Evolutionary conservation across 2,329 filamentous ascomycete genomes (phyloP), one percentile per base, ranked within the genome.

Genomic region (Cladophialophora carrionii): DNA sequence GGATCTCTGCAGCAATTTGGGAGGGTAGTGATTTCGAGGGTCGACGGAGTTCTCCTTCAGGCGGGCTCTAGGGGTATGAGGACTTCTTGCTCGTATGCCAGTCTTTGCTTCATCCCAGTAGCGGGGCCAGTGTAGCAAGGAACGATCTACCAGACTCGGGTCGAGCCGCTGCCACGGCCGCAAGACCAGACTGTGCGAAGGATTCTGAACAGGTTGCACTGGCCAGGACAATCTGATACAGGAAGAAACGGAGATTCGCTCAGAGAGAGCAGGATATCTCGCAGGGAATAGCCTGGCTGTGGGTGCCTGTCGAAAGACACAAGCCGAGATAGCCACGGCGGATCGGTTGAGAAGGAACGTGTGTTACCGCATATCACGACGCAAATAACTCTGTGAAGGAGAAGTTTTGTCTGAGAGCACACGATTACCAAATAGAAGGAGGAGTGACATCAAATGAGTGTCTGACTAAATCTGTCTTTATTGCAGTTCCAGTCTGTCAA

Each of bases 261-360:
- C 31, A 32, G 29, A 29, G n/a, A 22, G 14, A 53, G 3, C 32
- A 17, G n/a, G 56, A 31, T 32, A 37, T 41, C 22, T 51, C 10
- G 32, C 31, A 12, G 34, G 14, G 20, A 60, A 34, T 17, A 31
- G 43, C 10, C n/a, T 9, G 29, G 57, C 32, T 9, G 22, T 51
- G 24, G 22, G 41, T 60, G 57, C 51, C 65, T 64, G 59, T 24
- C 51, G 62, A 52, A 31, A 61, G 59, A 62, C 58, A 49, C 48
- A 22, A 29, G 46, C 20, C 24, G 26, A 52, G 59, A 59, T 29
- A 67, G 65, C 65, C 65, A 67, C 31, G 62, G 59, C 65, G 65
- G 62, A 31, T 43, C 37, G 29, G 3, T 43, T 49, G 34, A 58
- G 43, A 56, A 57, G 24, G 41, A 67, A 37, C 20, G 57, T 49